A percentile compares a stretch with the other conserved stretches of the same genome.
Conservation (phyloP, 345 rosid species). For the Arabis alpina region DNA sequence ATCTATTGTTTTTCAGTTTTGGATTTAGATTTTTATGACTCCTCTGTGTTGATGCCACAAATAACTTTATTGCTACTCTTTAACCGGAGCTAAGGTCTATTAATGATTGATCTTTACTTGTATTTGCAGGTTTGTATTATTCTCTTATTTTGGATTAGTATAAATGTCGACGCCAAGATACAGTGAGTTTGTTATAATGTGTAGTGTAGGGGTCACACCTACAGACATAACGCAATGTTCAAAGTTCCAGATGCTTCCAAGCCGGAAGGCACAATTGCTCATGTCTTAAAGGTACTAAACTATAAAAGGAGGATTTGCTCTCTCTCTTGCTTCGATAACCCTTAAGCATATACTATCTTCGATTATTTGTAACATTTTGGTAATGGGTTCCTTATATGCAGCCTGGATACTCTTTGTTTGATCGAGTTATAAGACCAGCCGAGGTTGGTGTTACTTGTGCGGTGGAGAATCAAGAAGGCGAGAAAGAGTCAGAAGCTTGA, state of each 20-base stretch:
- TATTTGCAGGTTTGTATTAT: too few relatives aligned
- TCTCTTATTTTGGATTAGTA: too few relatives aligned
- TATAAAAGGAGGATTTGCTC: neutral
- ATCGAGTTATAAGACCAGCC: conserved; percentile 89
- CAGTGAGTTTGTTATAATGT: too few relatives aligned
- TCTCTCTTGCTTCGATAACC: conserved; percentile 16
- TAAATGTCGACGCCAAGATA: too few relatives aligned
- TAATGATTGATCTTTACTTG: too few relatives aligned
- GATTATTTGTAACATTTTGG: conserved; percentile 7
- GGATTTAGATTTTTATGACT: too few relatives aligned
- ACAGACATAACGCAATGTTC: conserved; percentile 82
- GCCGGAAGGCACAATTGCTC: conserved; percentile 83
- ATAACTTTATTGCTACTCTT: too few relatives aligned
- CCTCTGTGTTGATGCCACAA: too few relatives aligned
- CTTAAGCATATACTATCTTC: neutral
- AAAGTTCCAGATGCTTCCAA: conserved; percentile 80
- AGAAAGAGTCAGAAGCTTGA: conserved; percentile 49
- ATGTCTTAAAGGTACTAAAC: conserved; percentile 74
- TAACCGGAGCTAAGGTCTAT: too few relatives aligned
- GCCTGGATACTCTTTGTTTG: conserved; percentile 79
- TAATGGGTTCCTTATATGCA: conserved; percentile 43
- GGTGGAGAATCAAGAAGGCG: conserved; percentile 43
- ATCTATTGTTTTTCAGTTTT: too few relatives aligned
- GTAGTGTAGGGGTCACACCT: too few relatives aligned
- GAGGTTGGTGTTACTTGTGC: conserved; percentile 88